These are phyloP conservation scores for Calonectria ilicicola DNA, from an alignment of 2,329 filamentous ascomycete genomes.

Conservation along the genomic window DNA sequence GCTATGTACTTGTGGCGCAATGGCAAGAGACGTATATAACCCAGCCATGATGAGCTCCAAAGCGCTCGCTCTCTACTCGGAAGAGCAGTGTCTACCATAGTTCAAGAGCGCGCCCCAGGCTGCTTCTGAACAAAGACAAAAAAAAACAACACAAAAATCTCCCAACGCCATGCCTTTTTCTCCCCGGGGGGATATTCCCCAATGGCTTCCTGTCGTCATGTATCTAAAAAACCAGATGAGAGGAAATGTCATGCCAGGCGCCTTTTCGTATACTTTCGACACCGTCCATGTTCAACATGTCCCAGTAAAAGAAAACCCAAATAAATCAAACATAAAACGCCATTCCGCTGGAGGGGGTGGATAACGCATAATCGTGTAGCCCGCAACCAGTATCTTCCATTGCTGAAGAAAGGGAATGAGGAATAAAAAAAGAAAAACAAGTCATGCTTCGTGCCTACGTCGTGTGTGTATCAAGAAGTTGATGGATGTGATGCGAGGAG, in stretches of 20 bases:
- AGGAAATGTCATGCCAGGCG: constrained; percentile 32
- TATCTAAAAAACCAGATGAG: constrained; percentile 39
- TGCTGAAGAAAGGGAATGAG: constrained; percentile 16
- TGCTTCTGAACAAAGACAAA: constrained; percentile 18
- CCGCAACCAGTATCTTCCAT: constrained; percentile 27
- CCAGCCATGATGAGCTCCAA: not conserved
- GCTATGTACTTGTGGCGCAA: constrained; percentile 22
- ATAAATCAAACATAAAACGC: constrained; percentile 28
- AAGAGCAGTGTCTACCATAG: not conserved
- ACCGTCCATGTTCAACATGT: constrained; percentile 31
- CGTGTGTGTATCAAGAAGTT: constrained; percentile 8
- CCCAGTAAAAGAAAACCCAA: constrained; percentile 19
- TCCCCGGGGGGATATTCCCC: constrained; percentile 24
- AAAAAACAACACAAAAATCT: constrained; percentile 23
- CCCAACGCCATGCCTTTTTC: constrained; percentile 41
- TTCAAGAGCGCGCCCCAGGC: not conserved
- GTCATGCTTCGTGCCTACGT: constrained; percentile 25
- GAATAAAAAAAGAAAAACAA: constrained; percentile 2
- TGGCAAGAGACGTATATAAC: not conserved
- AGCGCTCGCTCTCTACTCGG: not conserved
- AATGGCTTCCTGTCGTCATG: constrained; percentile 35
- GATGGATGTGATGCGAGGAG: constrained; percentile 5
- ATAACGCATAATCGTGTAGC: constrained; percentile 38
- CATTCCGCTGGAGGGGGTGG: constrained; percentile 24
- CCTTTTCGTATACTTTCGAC: constrained; percentile 40